Percentiles rank a stretch among this genome's conserved stretches.
Conservation (phyloP, 139 green algal species). For the Chlorella vulgaris region DNA sequence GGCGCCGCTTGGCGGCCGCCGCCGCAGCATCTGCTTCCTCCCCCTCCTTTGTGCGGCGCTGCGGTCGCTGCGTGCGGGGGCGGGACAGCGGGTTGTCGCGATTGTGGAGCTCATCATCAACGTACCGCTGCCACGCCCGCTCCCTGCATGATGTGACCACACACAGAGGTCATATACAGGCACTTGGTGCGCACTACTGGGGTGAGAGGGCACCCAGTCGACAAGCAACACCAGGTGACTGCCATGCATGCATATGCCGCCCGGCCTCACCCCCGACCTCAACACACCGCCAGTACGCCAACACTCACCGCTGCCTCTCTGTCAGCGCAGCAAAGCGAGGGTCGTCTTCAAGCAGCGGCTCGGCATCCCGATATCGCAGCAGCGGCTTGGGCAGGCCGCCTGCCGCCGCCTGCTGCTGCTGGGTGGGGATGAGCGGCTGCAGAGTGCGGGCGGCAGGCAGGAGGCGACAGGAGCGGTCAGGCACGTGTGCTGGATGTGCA, state of each 20-base stretch:
- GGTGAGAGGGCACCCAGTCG: too few species aligned
- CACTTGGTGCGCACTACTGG: too few species aligned
- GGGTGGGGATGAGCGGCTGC: slow-evolving; percentile 44
- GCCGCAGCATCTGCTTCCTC: background rate
- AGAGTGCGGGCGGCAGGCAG: background rate
- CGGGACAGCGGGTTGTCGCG: slow-evolving; percentile 25
- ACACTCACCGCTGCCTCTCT: slow-evolving; percentile 27
- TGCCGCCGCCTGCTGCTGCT: background rate
- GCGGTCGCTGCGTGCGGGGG: slow-evolving; percentile 14
- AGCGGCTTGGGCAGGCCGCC: slow-evolving; percentile 32
- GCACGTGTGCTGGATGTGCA: too few species aligned
- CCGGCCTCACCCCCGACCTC: background rate
- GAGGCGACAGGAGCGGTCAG: background rate
- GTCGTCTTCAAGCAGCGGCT: slow-evolving; percentile 38
- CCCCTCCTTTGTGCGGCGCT: background rate
- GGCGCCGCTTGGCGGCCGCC: background rate
- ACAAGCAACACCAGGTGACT: too few species aligned
- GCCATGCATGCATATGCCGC: too few species aligned
- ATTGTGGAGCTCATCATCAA: slow-evolving; percentile 38
- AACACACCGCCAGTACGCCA: too few species aligned
- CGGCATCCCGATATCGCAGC: slow-evolving; percentile 29
- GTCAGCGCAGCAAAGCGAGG: slow-evolving; percentile 21
- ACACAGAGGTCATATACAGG: too few species aligned
- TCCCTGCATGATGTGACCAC: slow-evolving; percentile 28
- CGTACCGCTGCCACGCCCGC: slow-evolving; percentile 38